phyloP scores from a whole-genome alignment of 2,329 filamentous ascomycete genomes.

The Pyrenophora teres region DNA sequence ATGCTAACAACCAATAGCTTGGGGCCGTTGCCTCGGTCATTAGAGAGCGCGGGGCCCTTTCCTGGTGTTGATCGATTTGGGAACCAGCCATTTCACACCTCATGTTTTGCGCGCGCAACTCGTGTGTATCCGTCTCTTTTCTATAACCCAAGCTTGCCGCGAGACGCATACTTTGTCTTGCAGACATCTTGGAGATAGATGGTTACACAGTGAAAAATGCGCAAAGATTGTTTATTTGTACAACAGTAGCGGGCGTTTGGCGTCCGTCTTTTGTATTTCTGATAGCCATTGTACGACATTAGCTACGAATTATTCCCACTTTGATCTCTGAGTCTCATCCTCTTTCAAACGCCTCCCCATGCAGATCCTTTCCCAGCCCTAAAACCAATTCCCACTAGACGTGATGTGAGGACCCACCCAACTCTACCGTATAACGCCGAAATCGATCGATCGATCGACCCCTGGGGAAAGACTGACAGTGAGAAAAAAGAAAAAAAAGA shows the following conservation, averaged over 20 bases:
- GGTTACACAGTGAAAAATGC: too few species aligned
- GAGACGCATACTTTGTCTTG: too few species aligned
- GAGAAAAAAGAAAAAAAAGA: neutral
- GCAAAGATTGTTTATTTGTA: neutral
- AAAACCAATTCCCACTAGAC: neutral
- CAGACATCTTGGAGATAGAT: too few species aligned
- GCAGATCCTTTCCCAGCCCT: slow-evolving; percentile 7
- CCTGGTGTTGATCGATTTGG: too few species aligned
- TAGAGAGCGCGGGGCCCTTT: slow-evolving; percentile 6
- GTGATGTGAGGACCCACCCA: too few species aligned
- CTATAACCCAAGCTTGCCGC: too few species aligned
- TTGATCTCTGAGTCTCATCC: neutral
- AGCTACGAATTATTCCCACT: slow-evolving; percentile 2
- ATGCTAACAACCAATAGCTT: slow-evolving; percentile 37
- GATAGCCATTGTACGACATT: slow-evolving; percentile 2
- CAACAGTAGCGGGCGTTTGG: slow-evolving; percentile 14
- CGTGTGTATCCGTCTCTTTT: too few species aligned
- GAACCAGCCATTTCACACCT: too few species aligned
- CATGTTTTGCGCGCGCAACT: too few species aligned
- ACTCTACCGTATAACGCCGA: too few species aligned
- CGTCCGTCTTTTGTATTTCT: neutral
- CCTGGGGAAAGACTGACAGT: neutral
- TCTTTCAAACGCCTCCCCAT: slow-evolving; percentile 9
- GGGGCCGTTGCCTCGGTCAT: slow-evolving; percentile 45
- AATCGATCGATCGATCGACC: too few species aligned